Evolutionary conservation across 1,284 basidiomycete species (phyloP), one percentile per base, ranked within the genome.

Genomic region (Ganoderma sinense): DNA sequence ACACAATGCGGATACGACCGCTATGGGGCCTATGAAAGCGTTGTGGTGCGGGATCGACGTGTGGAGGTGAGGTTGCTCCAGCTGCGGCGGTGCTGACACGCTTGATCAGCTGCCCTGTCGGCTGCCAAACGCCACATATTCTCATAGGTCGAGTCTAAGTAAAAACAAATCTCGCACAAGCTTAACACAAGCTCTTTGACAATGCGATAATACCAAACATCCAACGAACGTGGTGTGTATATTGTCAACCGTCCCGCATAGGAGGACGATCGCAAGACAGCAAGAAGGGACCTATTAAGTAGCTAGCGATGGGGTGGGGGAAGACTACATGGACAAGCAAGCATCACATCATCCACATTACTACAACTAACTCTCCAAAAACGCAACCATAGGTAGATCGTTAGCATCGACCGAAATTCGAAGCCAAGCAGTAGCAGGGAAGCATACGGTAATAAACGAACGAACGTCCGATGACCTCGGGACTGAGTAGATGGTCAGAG

Each of bases 361-460:
- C 64, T 64, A 40, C 33, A 31, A 59, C 56, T 13, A 39, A 59
- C 31, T 59, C 56, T 36, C 36, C 40, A 26, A 51, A 20, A 23
- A 18, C 18, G 31, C 36, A 39, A 62, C 56, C 65, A 62, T 65
- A 70, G 23, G 62, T 68, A 70, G 33, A 64, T 68, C 70, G 51
- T 48, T 60, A 65, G 55, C 51, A 63, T 43, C 4, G 18, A 33
- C 48, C n/a, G 36, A 33, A 36, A 36, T 36, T 36, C 36, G 36
- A 39, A 39, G 55, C 20, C 36, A 20, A 33, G 41, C 39, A 13
- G 67, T 43, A 73, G 69, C 67, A 64, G 71, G 68, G 68, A 65
- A 71, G 72, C 69, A 73, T 71, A 71, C 51, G 64, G 36, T 68
- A 67, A 64, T 62, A 40, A 60, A 61, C n/a, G 70, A 69, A 69